phyloP scores from a whole-genome alignment of 2,329 filamentous ascomycete species.

The Botrytis cinerea region DNA sequence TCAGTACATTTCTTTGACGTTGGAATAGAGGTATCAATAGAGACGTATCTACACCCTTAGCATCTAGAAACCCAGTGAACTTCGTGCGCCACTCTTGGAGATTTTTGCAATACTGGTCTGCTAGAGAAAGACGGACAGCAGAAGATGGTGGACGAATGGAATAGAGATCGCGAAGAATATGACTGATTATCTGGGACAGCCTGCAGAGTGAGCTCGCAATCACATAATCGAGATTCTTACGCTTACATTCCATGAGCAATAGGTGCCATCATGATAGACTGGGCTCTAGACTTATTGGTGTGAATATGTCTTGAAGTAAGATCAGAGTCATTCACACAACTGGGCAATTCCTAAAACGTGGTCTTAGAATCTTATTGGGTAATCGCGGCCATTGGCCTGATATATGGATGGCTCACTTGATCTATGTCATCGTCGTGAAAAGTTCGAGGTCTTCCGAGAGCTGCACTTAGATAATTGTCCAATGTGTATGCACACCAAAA shows the following conservation, averaged over 20 bases:
- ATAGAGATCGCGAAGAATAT: constrained; percentile 49
- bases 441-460: constrained; percentile 60
- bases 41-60: constrained; percentile 46
- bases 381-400: neutral
- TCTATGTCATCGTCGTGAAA: constrained; percentile 68
- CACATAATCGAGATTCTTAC: neutral
- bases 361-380: neutral
- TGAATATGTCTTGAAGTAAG: constrained; percentile 44
- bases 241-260: constrained; percentile 48
- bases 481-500: constrained; percentile 68
- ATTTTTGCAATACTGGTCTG: constrained; percentile 47
- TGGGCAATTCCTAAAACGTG: constrained; percentile 49
- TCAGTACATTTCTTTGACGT: constrained; percentile 44
- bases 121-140: constrained; percentile 42
- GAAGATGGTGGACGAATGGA: constrained; percentile 41
- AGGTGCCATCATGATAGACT: constrained; percentile 48
- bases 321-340: constrained; percentile 53
- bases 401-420: constrained; percentile 42
- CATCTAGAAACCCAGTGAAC: constrained; percentile 49
- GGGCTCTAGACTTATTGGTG: constrained; percentile 33
- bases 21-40: constrained; percentile 52
- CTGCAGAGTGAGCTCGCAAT: constrained; percentile 28
- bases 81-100: constrained; percentile 50
- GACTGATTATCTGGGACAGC: constrained; percentile 48
- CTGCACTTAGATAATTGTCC: constrained; percentile 64